These are phyloP conservation scores for Dioszegia aurantiaca DNA, from an alignment of 768 basidiomycete genomes.

Conservation along the genomic window DNA sequence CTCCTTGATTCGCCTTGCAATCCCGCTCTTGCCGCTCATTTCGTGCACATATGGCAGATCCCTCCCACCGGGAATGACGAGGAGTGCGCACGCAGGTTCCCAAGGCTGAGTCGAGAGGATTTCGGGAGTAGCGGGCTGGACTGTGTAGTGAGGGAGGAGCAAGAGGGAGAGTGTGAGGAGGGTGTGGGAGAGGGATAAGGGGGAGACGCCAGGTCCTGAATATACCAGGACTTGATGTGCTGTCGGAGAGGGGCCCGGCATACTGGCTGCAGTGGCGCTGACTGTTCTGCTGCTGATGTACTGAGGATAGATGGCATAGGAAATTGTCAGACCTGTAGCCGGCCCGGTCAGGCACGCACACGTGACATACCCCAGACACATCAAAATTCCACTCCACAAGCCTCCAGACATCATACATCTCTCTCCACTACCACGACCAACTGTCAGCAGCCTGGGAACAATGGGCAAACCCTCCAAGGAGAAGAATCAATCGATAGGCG, in stretches of 20 bases:
- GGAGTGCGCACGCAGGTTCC: constrained; percentile 68
- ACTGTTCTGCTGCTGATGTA: no score
- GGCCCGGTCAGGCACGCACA: background rate
- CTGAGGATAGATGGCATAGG: no score
- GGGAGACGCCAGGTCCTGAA: constrained; percentile 47
- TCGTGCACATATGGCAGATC: constrained; percentile 55
- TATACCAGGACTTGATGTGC: constrained; percentile 47
- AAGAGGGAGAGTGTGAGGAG: constrained; percentile 51
- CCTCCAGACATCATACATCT: no score
- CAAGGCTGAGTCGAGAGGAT: constrained; percentile 70
- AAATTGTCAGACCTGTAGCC: background rate
- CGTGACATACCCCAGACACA: background rate
- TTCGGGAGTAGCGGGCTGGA: constrained; percentile 65
- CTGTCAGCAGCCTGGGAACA: background rate
- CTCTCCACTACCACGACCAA: background rate
- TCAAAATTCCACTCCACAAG: constrained; percentile 1
- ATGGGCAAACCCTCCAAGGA: constrained; percentile 49
- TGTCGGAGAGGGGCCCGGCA: constrained; percentile 37
- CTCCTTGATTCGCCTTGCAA: constrained; percentile 58
- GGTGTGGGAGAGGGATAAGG: constrained; percentile 42
- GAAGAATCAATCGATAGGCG: constrained; percentile 26
- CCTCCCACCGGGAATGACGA: constrained; percentile 70
- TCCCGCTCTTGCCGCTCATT: constrained; percentile 45
- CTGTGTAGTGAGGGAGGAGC: constrained; percentile 71
- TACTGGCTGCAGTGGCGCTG: no score